These are phyloP conservation scores for Auxenochlorella pyrenoidosa DNA, from an alignment of 139 green algal species.

Conservation along the genomic window DNA sequence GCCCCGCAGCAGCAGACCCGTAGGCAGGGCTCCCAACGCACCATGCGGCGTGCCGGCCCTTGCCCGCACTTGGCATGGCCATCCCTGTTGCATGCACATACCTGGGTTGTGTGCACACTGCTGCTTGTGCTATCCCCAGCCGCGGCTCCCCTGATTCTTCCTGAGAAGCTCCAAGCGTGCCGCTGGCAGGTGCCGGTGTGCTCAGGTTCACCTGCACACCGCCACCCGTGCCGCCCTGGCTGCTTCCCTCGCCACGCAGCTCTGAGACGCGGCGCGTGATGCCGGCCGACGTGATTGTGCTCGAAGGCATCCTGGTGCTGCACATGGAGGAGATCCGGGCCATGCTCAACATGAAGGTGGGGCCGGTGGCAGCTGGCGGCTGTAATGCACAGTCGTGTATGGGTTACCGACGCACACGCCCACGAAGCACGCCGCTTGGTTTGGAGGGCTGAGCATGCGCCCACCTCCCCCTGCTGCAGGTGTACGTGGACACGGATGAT, in stretches of 20 bases:
- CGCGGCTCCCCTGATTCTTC: too few species aligned
- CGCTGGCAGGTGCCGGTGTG: background rate
- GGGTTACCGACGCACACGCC: background rate
- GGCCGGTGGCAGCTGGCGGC: too few species aligned
- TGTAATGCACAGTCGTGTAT: too few species aligned
- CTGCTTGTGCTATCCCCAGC: too few species aligned
- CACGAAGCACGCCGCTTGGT: background rate
- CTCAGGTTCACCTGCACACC: background rate
- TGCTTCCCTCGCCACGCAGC: background rate
- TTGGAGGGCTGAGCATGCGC: background rate
- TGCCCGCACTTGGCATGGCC: too few species aligned
- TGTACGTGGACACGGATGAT: slow-evolving; percentile 92
- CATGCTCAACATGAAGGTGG: slow-evolving; percentile 93
- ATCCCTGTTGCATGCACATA: too few species aligned
- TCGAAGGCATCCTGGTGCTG: slow-evolving; percentile 98
- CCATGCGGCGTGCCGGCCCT: too few species aligned
- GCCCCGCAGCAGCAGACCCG: too few species aligned
- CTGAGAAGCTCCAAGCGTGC: background rate
- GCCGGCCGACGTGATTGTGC: slow-evolving; percentile 94
- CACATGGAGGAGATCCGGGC: slow-evolving; percentile 81
- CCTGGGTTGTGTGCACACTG: too few species aligned
- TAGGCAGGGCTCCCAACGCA: too few species aligned
- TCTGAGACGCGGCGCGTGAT: slow-evolving; percentile 69
- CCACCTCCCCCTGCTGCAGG: slow-evolving; percentile 70
- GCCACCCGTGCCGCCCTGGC: too few species aligned